Evolutionary conservation across 73 alveolate genomes (phyloP).

Genomic region (Blepharisma japonicum): DNA sequence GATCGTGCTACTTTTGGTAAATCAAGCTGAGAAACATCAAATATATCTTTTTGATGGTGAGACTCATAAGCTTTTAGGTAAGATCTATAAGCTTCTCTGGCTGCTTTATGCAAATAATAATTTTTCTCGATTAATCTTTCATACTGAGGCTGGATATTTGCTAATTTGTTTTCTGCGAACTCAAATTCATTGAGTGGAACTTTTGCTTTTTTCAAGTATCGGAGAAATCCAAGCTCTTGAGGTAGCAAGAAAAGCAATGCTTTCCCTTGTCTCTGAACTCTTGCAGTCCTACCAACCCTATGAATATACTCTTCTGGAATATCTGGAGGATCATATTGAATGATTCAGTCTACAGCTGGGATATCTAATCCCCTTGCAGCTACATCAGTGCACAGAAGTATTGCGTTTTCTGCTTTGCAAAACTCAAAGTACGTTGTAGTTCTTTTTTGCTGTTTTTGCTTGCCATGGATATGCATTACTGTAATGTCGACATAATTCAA

Average conservation of each 20-base stretch:
- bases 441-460: slow-evolving; percentile 92
- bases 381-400: slow-evolving; percentile 98
- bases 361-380: slow-evolving; percentile 98
- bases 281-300: slow-evolving; percentile 99
- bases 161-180: slow-evolving; percentile 95
- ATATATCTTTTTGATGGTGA: slow-evolving; percentile 86
- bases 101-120: slow-evolving; percentile 90
- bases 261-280: slow-evolving; percentile 89
- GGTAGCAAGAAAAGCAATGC: slow-evolving; percentile 97
- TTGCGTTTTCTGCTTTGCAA: slow-evolving; percentile 92
- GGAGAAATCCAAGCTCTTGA: slow-evolving; percentile 88
- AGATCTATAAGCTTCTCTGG: slow-evolving; percentile 96
- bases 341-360: slow-evolving; percentile 86
- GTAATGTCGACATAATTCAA: slow-evolving; percentile 97
- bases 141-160: slow-evolving; percentile 83
- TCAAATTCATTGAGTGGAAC: slow-evolving; percentile 97
- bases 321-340: slow-evolving; percentile 99
- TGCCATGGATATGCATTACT: slow-evolving; percentile 93
- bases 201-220: slow-evolving; percentile 86
- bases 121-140: slow-evolving; percentile 96
- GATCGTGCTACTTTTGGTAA: slow-evolving; percentile 84
- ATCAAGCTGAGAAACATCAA: slow-evolving; percentile 94
- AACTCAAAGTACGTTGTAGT: slow-evolving; percentile 95
- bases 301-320: slow-evolving; percentile 99
- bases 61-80: slow-evolving; percentile 83